Evolutionary conservation across 768 basidiomycete species (phyloP), one percentile per base, ranked within the genome.

Genomic region (Trametes meyenii): DNA sequence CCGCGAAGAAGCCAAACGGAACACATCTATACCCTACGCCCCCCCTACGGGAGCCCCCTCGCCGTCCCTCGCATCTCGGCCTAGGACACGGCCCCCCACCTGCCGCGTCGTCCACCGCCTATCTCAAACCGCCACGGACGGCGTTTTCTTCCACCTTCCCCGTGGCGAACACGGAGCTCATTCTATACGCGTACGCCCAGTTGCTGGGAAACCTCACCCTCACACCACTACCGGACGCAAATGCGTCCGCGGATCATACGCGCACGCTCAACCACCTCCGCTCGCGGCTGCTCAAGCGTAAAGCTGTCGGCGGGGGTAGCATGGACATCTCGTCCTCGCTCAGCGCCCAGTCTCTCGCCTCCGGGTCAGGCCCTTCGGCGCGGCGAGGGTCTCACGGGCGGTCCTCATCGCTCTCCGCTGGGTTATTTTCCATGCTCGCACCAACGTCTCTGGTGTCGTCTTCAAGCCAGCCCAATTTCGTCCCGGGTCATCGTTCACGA

Each of bases 161-260:
- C 36, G 72, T 78, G 23, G 72, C 80, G 3, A 83, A 83, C 60
- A 79, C 82, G 0, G 89, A 94, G 64, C 75, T 91, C 17, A 83
- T 95, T 19, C 81, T 95, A 1, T 95, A 95, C 72, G 86, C 93
- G 0, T 95, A 95, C 66, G 91, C 87, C 0, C 90, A 94, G 59
- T 80, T 95, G 35, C 76, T 83, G 6, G 94, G 94, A 5, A 83
- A 84, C 0, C 77, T 90, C 17, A 76, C 82, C 23, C 73, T 94
- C 62, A 78, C 82, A 5, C 83, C 88, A 0, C 69, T 77, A 3
- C 73, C 78, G 0, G 79, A 78, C 17, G 63, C 70, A 1, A 68
- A 72, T n/a, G 70, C 77, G 23, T 75, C 79, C 2, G 73, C 72
- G 1, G 82, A 84, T 16, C 83, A 87, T 46, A 69, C 71, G 0